Evolutionary conservation across 2,329 filamentous ascomycete species (phyloP), one percentile per base, ranked within the genome.

Genomic region (Mollisia scopiformis): DNA sequence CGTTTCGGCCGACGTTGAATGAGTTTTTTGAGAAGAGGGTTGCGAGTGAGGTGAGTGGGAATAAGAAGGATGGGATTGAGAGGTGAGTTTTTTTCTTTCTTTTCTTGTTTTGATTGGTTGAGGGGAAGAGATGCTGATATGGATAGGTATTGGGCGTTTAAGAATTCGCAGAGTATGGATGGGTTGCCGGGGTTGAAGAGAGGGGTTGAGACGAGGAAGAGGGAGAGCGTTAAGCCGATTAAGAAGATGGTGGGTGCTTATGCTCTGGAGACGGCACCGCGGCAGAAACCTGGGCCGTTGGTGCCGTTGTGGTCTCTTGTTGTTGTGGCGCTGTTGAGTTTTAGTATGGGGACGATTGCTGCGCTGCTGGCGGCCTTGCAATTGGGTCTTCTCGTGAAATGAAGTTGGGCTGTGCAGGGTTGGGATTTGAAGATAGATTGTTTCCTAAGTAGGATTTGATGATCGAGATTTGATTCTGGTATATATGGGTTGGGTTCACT

Each of bases 171-270:
- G 16, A 61, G 57, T n/a, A 68, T 68, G 53, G 66, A 68, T 51
- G 62, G 59, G 14, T 59, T 68, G 7, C 64, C 64, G 1, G 64
- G 59, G 3, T 47, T 68, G 50, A 57, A 52, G 39, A 55, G 64
- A 33, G 66, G 57, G 11, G 39, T 66, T 6, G 61, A 62, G 21
- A 64, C 58, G 2, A 59, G 30, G 10, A 61, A 62, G 37, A 61
- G 51, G 14, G 64, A 66, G n/a, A 55, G 55, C 3, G 61, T 68
- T 31, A 60, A 54, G 51, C 66, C 66, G 13, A 65, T 68, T 27
- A 68, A 65, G 55, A 68, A 68, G 59, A 68, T 68, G 64, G 64
- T 68, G 13, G 66, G 66, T 7, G 58, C 60, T 2, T 62, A 58
- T 39, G 66, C 65, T 11, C 13, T 41, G 31, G 30, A 37, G 25